Base-by-base conservation (phyloP, 371 early-diverging fungal genomes). In the Blyttiomyces sp. region DNA sequence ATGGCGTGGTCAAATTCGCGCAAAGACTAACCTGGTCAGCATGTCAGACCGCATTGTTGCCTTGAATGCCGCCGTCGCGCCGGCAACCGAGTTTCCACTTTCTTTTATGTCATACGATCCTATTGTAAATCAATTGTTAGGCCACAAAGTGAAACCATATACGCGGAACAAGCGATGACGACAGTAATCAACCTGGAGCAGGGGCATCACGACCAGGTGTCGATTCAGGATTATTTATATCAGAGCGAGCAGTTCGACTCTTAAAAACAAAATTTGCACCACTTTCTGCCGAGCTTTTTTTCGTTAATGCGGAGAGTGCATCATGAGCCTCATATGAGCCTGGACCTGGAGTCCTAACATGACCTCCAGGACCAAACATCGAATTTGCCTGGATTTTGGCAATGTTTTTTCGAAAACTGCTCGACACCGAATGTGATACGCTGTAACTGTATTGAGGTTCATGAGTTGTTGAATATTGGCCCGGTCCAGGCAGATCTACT, bases 11-110 rank as follows among this genome's bases (percentile, higher is more conserved):
- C 13, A 46, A 24, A 46, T 46, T 13, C 19, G 17, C 9, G 43
- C 39, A 30, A 35, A 23, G 28, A 70, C 36, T 13, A 50, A 61
- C 59, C 27, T 27, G 39, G 49, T 9, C 4, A 60, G 32, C 17
- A 45, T 57, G 16, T 30, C 56, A 3, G 52, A 30, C 13, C 73
- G 55, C 4, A 52, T 16, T 3, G 64, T 68, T 1, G 71, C 55
- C 49, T 71, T 74, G 62, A 77, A 77, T 27, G 77, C 72, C 4
- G 77, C 72, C 28, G 50, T 61, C 3, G 73, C 77, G 3, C 72
- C 77, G 4, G 67, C 44, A 23, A 34, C 49, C 11, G 57, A 32
- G 36, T 66, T 49, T 46, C 28, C 49, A 24, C 52, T 59, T 32
- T 68, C 68, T 19, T 31, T 43, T 16, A 71, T 42, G n/a, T 65